Evolutionary conservation across 2,329 filamentous ascomycete genomes (phyloP).

Genomic region (Pseudogymnoascus verrucosus): DNA sequence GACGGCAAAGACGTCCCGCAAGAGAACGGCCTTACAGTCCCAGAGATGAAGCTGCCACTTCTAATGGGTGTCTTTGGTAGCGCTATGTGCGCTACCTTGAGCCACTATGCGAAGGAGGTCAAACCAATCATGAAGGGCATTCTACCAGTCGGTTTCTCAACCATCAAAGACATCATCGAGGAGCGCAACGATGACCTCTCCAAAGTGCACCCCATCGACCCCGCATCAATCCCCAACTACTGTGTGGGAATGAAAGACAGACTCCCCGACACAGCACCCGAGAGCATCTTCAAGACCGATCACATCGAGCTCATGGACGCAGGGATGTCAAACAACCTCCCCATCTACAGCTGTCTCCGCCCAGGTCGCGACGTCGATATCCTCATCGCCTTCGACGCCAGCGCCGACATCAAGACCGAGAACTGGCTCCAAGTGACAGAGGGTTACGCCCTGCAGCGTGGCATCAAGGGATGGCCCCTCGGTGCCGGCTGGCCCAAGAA

Average conservation of each 20-base stretch:
- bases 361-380: slow-evolving; percentile 85
- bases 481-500: slow-evolving; percentile 85
- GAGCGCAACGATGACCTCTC: slow-evolving; percentile 76
- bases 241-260: slow-evolving; percentile 70
- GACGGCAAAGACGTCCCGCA: slow-evolving; percentile 58
- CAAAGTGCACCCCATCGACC: slow-evolving; percentile 92
- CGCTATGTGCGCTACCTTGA: slow-evolving; percentile 90
- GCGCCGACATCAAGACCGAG: slow-evolving; percentile 80
- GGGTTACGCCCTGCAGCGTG: slow-evolving; percentile 82
- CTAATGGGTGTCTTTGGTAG: slow-evolving; percentile 94
- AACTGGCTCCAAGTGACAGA: slow-evolving; percentile 96
- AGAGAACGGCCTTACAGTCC: slow-evolving; percentile 57
- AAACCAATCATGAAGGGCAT: slow-evolving; percentile 71
- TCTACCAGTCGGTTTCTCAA: slow-evolving; percentile 53
- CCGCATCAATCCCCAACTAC: slow-evolving; percentile 85
- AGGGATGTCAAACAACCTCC: slow-evolving; percentile 97
- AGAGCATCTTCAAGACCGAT: slow-evolving; percentile 60
- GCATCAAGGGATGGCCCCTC: slow-evolving; percentile 88
- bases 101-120: slow-evolving; percentile 92
- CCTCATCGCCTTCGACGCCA: slow-evolving; percentile 82
- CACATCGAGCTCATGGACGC: slow-evolving; percentile 90
- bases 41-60: slow-evolving; percentile 75
- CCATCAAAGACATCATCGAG: slow-evolving; percentile 74
- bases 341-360: slow-evolving; percentile 86
- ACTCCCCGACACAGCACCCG: slow-evolving; percentile 69